Evolutionary conservation across 2,329 filamentous ascomycete genomes (phyloP).

Genomic region (Parastagonospora nodorum): DNA sequence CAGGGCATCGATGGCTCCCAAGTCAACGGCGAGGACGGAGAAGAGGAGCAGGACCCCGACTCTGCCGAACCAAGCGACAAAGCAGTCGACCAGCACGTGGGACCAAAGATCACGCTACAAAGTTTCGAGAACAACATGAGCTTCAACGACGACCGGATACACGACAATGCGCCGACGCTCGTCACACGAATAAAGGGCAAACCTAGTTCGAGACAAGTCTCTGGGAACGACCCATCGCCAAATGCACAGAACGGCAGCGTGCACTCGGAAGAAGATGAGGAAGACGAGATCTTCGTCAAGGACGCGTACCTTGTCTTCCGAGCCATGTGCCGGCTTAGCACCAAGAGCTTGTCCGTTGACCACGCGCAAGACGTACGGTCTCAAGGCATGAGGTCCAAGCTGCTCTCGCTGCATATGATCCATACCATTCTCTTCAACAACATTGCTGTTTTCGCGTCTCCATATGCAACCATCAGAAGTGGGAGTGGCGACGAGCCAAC

Average conservation of each 20-base stretch:
- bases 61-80: constrained; percentile 50
- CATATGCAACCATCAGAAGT: constrained; percentile 88
- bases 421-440: constrained; percentile 96
- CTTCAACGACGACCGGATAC: constrained; percentile 68
- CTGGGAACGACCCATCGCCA: constrained; percentile 50
- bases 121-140: constrained; percentile 71
- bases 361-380: constrained; percentile 91
- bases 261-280: constrained; percentile 67
- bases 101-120: constrained; percentile 67
- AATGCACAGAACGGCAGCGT: constrained; percentile 49
- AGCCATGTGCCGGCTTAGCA: constrained; percentile 96
- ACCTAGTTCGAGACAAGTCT: constrained; percentile 50
- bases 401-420: constrained; percentile 93
- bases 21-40: constrained; percentile 47
- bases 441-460: constrained; percentile 86
- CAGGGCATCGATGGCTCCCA: constrained; percentile 30
- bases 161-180: constrained; percentile 70
- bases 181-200: constrained; percentile 63
- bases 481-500: constrained; percentile 87
- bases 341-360: constrained; percentile 85
- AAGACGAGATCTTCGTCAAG: constrained; percentile 95
- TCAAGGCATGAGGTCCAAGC: constrained; percentile 95
- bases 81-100: constrained; percentile 54
- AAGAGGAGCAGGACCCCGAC: constrained; percentile 40
- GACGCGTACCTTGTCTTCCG: constrained; percentile 97